Evolutionary conservation across 1,139 yeast genomes (phyloP).

Genomic region (Dujonia santamariae): DNA sequence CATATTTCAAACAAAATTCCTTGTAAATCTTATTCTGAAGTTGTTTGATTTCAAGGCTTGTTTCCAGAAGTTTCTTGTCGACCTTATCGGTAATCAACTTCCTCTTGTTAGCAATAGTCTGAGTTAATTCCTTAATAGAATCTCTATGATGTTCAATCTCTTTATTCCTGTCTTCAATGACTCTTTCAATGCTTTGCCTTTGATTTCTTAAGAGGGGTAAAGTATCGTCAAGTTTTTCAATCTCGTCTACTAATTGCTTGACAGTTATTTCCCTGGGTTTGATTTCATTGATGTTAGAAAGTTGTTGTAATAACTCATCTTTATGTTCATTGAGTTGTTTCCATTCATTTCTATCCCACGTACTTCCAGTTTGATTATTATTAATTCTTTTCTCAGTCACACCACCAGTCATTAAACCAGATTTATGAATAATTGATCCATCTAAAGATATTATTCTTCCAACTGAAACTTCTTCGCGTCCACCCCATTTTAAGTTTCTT

Average conservation of each 20-base stretch:
- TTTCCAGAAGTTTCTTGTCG: slow-evolving; percentile 23
- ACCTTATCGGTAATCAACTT: slow-evolving; percentile 25
- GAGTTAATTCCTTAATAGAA: slow-evolving; percentile 17
- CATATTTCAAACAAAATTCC: slow-evolving; percentile 52
- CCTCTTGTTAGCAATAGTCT: slow-evolving; percentile 10
- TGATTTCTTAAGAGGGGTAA: slow-evolving; percentile 52
- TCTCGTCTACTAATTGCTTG: slow-evolving; percentile 53
- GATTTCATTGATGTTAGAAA: slow-evolving; percentile 46
- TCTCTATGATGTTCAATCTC: slow-evolving; percentile 54
- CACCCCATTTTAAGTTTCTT: slow-evolving; percentile 67
- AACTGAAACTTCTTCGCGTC: slow-evolving; percentile 36
- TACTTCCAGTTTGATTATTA: slow-evolving; percentile 16
- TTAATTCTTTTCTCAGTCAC: slow-evolving; percentile 34
- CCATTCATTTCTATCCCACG: slow-evolving; percentile 76
- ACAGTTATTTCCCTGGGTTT: slow-evolving; percentile 58
- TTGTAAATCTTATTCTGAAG: slow-evolving; percentile 47
- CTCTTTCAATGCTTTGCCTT: slow-evolving; percentile 47
- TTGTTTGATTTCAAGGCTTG: slow-evolving; percentile 26
- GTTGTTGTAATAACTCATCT: slow-evolving; percentile 55
- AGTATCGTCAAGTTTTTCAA: slow-evolving; percentile 52
- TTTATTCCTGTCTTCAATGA: slow-evolving; percentile 47
- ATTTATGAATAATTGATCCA: slow-evolving; percentile 80
- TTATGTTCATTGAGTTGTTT: slow-evolving; percentile 55
- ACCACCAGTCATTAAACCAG: slow-evolving; percentile 96
- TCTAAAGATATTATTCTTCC: slow-evolving; percentile 77